phyloP scores from a whole-genome alignment of 768 basidiomycete genomes.

The Floccularia luteovirens region DNA sequence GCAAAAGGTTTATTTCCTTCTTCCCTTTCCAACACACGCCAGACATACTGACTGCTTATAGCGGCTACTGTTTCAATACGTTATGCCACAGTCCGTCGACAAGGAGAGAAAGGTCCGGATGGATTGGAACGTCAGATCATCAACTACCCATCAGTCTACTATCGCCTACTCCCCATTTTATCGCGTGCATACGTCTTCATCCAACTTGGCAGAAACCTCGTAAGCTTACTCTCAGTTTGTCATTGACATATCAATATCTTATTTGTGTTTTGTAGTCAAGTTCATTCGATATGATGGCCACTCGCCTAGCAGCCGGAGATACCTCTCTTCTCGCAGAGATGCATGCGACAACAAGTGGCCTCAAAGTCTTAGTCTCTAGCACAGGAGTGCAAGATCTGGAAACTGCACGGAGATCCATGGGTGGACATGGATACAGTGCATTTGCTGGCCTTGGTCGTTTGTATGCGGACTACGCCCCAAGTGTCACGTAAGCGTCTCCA shows the following conservation, averaged over 20 bases:
- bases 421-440: constrained; percentile 71
- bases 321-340: constrained; percentile 61
- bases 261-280: constrained; percentile 24
- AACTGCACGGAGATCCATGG: constrained; percentile 60
- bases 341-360: constrained; percentile 62
- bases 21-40: neutral
- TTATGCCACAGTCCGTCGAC: constrained; percentile 66
- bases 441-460: constrained; percentile 59
- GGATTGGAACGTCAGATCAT: constrained; percentile 64
- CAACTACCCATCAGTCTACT: constrained; percentile 65
- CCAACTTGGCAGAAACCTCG: constrained; percentile 50
- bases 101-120: constrained; percentile 43
- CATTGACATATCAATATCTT: neutral
- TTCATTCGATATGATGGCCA: constrained; percentile 41
- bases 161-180: constrained; percentile 64
- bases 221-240: constrained; percentile 17
- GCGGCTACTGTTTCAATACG: constrained; percentile 60
- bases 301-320: constrained; percentile 46
- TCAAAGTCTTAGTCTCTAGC: constrained; percentile 55
- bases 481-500: constrained; percentile 40
- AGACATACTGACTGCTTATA: constrained; percentile 10
- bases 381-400: constrained; percentile 53
- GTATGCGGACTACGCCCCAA: constrained; percentile 60
- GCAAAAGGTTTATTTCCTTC: constrained; percentile 43
- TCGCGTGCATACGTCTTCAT: constrained; percentile 67